A percentile compares a stretch with the other conserved stretches of the same genome.
These are phyloP conservation scores for Paramecium sexaurelia DNA, from an alignment of 73 alveolate species.

Conservation along the genomic window DNA sequence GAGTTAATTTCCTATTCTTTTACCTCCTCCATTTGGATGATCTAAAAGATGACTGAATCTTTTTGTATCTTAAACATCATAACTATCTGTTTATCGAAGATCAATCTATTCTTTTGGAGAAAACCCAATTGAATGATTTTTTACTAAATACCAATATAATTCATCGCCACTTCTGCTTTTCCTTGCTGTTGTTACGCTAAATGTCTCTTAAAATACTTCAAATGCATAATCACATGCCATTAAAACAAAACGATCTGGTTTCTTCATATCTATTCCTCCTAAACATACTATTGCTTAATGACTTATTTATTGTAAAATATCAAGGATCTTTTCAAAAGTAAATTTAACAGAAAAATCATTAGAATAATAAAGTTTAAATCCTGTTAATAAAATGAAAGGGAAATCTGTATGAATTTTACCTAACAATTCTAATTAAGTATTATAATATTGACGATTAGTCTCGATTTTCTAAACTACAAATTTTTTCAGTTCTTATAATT, in stretches of 20 bases:
- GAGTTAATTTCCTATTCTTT: slow-evolving; percentile 11
- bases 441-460: background rate
- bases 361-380: background rate
- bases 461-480: background rate
- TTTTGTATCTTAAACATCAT: background rate
- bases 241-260: background rate
- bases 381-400: background rate
- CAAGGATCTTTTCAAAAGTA: background rate
- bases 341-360: background rate
- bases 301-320: background rate
- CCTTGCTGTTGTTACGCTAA: background rate
- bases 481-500: background rate
- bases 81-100: background rate
- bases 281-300: background rate
- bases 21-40: slow-evolving; percentile 28
- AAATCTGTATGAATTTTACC: background rate
- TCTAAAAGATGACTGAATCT: slow-evolving; percentile 27
- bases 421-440: background rate
- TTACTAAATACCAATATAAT: slow-evolving; percentile 5
- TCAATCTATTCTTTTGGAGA: background rate
- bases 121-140: background rate
- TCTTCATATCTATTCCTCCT: background rate
- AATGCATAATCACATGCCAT: slow-evolving; percentile 43
- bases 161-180: background rate
- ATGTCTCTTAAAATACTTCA: background rate